These are phyloP conservation scores for Trematosphaeria pertusa DNA, from an alignment of 2,329 filamentous ascomycete species.

Conservation along the genomic window DNA sequence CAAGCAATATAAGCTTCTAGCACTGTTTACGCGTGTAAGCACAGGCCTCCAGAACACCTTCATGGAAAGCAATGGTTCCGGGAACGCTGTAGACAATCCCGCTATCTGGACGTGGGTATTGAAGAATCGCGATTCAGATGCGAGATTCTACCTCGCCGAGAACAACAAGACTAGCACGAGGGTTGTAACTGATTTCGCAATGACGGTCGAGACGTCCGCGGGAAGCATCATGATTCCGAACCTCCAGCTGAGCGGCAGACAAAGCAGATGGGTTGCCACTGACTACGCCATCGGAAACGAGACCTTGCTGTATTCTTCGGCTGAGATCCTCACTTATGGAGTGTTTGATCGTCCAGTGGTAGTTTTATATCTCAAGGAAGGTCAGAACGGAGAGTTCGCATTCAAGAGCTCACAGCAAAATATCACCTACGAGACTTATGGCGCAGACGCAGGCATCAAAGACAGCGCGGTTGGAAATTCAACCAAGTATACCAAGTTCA, in stretches of 20 bases:
- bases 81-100: slow-evolving; percentile 50
- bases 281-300: slow-evolving; percentile 59
- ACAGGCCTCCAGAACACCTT: slow-evolving; percentile 59
- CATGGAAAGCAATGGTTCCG: slow-evolving; percentile 64
- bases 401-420: slow-evolving; percentile 51
- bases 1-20: slow-evolving; percentile 62
- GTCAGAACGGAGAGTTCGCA: slow-evolving; percentile 59
- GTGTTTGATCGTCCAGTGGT: slow-evolving; percentile 57
- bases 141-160: slow-evolving; percentile 60
- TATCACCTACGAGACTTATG: slow-evolving; percentile 52
- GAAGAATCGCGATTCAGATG: slow-evolving; percentile 57
- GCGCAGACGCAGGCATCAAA: slow-evolving; percentile 46
- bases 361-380: slow-evolving; percentile 58
- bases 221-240: slow-evolving; percentile 54
- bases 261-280: slow-evolving; percentile 63
- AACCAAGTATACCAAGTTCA: slow-evolving; percentile 41
- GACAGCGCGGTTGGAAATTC: slow-evolving; percentile 23
- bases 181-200: slow-evolving; percentile 54
- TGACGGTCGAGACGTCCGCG: slow-evolving; percentile 56
- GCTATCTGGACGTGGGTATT: slow-evolving; percentile 61
- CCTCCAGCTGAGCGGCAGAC: slow-evolving; percentile 59
- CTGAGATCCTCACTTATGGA: slow-evolving; percentile 59
- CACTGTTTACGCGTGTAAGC: slow-evolving; percentile 61
- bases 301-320: slow-evolving; percentile 59
- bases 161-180: slow-evolving; percentile 56